Conservation (phyloP, 176 grass and related monocot species). For the Cenchrus fungigraminus region DNA sequence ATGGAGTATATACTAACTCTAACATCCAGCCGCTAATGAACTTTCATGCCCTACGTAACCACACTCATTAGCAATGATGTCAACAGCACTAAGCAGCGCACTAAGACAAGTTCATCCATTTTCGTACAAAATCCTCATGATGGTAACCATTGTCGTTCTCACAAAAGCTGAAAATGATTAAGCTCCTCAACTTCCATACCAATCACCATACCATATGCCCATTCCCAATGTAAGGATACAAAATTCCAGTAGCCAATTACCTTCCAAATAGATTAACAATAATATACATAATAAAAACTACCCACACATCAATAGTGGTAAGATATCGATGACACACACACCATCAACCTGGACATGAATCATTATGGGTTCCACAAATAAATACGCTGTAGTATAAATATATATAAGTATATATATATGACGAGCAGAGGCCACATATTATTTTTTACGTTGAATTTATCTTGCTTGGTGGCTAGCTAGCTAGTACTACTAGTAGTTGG, state of each 20-base stretch:
- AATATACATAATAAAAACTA: constrained; percentile 22
- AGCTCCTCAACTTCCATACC: constrained; percentile 30
- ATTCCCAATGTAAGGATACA: background rate
- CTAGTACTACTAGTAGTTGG: constrained; percentile 2
- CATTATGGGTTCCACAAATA: constrained; percentile 21
- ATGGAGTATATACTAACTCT: too few species aligned
- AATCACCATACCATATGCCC: background rate
- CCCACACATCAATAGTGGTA: constrained; percentile 11
- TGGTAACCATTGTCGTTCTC: constrained; percentile 19
- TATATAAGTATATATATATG: constrained; percentile 40
- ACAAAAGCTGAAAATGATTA: constrained; percentile 29
- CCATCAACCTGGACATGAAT: constrained; percentile 16
- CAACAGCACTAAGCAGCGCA: constrained; percentile 37
- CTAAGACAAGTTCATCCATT: constrained; percentile 20
- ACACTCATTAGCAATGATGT: constrained; percentile 48
- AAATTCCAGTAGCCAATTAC: constrained; percentile 14
- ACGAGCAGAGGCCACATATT: constrained; percentile 3
- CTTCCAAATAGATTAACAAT: constrained; percentile 14
- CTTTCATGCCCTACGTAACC: constrained; percentile 14
- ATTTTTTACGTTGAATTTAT: constrained; percentile 27
- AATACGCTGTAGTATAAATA: constrained; percentile 6
- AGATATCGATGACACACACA: constrained; percentile 23
- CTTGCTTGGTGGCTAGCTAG: constrained; percentile 26
- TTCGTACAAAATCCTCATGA: constrained; percentile 23
- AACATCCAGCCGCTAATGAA: background rate